Evolutionary conservation across 805 yeast genomes (phyloP), one percentile per base, ranked within the genome.

Genomic region (Hanseniaspora hatyaiensis): DNA sequence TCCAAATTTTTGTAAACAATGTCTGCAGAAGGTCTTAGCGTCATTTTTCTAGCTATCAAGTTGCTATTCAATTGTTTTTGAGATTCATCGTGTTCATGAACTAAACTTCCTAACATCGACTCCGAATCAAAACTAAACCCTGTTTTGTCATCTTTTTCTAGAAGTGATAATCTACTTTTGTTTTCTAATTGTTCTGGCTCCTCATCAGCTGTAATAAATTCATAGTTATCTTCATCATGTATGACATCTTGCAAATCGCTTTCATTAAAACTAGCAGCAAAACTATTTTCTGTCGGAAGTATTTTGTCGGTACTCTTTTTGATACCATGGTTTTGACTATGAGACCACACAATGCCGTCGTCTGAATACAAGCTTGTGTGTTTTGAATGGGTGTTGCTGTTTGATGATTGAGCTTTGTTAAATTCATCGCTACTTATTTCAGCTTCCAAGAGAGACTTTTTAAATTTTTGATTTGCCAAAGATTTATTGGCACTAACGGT

Each of bases 11-110:
- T 85, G 60, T 88, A 92, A 26, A 92, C 81, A 34, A 84, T 94
- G 58, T 89, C 97, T 1, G 95, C 82, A 0, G 97, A 87, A 2
- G 99, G 99, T 60, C 99, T 77, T 13, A 92, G 80, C 6, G 81
- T 78, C 85, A 80, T 76, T 48, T 65, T 65, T 23, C 64, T 57
- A 4, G 46, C 41, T 13, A 56, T 20, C 2, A 12, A 39, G 8
- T 34, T 19, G 6, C 11, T 19, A 6, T 37, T 13, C 2, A 23
- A 2, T 18, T 11, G 16, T 33, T 32, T 45, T 20, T 47, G 11
- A 15, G 30, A 12, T 6, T 16, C 3, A 16, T 29, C 34, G n/a
- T 37, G 20, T 23, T 39, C 49, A 36, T 37, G 40, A 12, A 41
- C 36, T 13, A 47, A 26, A 24, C 46, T 39, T 6, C 41, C 47